Conservation (phyloP, 2,329 filamentous ascomycete genomes). For the Sporothrix euskadiensis region DNA sequence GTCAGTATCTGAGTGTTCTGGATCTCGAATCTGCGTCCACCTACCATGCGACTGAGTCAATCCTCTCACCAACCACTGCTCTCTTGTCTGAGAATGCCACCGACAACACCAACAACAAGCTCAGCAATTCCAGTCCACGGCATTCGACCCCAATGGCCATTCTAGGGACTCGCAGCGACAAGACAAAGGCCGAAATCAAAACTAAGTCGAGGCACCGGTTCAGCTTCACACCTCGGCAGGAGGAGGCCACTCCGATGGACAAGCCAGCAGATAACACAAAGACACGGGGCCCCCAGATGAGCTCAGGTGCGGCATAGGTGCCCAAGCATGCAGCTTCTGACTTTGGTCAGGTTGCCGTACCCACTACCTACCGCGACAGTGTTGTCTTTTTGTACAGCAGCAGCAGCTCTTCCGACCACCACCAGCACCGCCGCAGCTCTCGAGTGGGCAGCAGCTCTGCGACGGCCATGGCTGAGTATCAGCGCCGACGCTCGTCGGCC, state of each 20-base stretch:
- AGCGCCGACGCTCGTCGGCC: neutral
- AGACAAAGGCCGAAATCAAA: neutral
- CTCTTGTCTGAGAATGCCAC: neutral
- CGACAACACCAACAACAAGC: too few relatives aligned
- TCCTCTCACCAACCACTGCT: too few relatives aligned
- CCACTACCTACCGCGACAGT: conserved; percentile 26
- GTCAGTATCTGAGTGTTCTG: neutral
- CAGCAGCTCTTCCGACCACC: neutral
- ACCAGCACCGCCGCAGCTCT: neutral
- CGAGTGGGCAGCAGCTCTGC: neutral
- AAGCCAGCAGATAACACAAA: neutral
- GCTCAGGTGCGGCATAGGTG: conserved; percentile 19
- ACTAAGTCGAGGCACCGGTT: conserved; percentile 6
- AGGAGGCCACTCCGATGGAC: neutral
- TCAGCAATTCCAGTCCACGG: neutral
- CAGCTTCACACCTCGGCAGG: conserved; percentile 1
- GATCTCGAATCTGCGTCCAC: neutral
- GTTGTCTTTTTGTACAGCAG: neutral
- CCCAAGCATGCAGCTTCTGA: conserved; percentile 30
- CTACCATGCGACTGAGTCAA: neutral
- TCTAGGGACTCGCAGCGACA: neutral
- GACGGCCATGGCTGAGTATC: neutral
- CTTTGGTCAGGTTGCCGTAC: conserved; percentile 24
- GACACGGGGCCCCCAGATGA: neutral
- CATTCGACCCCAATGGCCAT: neutral